Conservation (phyloP, 768 basidiomycete genomes). For the Mycena filopes region DNA sequence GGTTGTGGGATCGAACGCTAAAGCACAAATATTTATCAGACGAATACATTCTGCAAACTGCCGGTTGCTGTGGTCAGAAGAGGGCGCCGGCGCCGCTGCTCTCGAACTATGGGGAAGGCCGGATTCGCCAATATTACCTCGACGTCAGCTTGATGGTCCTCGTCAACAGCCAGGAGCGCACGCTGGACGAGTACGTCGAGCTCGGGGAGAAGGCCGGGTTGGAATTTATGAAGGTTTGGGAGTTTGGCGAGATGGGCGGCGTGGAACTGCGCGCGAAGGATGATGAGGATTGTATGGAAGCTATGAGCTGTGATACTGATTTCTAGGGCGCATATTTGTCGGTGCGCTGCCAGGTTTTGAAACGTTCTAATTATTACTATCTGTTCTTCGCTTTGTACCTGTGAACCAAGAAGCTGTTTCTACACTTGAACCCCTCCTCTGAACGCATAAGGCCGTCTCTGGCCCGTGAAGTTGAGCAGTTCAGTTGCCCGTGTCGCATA, state of each 20-base stretch:
- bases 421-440: no score
- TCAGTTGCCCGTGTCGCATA: no score
- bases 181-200: conserved; percentile 28
- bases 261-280: conserved; percentile 26
- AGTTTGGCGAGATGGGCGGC: conserved; percentile 33
- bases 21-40: conserved; percentile 12
- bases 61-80: not conserved
- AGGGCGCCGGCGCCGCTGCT: conserved; percentile 28
- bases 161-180: conserved; percentile 28
- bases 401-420: no score
- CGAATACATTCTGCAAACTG: conserved; percentile 29
- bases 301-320: no score
- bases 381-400: no score
- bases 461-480: no score
- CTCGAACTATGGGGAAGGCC: conserved; percentile 24
- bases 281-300: not conserved
- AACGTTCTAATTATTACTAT: no score
- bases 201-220: conserved; percentile 26
- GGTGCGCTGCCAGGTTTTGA: no score
- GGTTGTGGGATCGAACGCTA: not conserved
- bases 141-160: conserved; percentile 32
- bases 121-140: conserved; percentile 29
- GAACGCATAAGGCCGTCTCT: no score
- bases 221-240: conserved; percentile 30
- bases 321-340: no score